A percentile compares a stretch with the other conserved stretches of the same genome.
phyloP scores from a whole-genome alignment of 768 basidiomycete species.

The Tulasnella sp. region DNA sequence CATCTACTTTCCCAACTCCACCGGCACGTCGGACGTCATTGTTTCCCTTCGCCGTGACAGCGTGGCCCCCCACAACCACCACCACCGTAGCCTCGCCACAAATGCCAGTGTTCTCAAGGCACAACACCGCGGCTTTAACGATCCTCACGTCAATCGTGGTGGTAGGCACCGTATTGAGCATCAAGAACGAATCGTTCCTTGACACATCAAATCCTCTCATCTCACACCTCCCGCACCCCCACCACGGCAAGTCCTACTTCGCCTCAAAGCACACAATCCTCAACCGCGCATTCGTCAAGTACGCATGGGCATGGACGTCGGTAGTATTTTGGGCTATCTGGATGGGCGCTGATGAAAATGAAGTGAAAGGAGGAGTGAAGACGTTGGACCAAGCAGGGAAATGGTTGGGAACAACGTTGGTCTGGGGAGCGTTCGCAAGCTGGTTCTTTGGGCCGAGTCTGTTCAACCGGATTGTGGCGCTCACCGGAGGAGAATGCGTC shows the following conservation, averaged over 20 bases:
- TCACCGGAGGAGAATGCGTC: slow-evolving; percentile 73
- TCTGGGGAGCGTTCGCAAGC: slow-evolving; percentile 67
- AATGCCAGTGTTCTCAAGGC: slow-evolving; percentile 14
- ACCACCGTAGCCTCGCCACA: neutral
- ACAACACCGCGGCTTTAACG: neutral
- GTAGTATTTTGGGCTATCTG: slow-evolving; percentile 52
- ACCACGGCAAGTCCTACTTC: slow-evolving; percentile 32
- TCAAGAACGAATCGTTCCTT: slow-evolving; percentile 59
- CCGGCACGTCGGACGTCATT: neutral
- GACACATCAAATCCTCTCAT: slow-evolving; percentile 76
- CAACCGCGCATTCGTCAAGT: slow-evolving; percentile 84
- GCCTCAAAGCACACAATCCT: slow-evolving; percentile 52
- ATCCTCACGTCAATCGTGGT: slow-evolving; percentile 36
- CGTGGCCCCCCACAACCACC: slow-evolving; percentile 7
- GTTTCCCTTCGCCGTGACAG: neutral
- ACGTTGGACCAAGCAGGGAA: slow-evolving; percentile 36
- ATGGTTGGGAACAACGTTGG: slow-evolving; percentile 50
- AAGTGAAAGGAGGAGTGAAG: slow-evolving; percentile 2
- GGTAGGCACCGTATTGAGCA: slow-evolving; percentile 59
- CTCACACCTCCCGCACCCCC: slow-evolving; percentile 59
- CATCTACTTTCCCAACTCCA: neutral
- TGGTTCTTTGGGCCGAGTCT: slow-evolving; percentile 89
- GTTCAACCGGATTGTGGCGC: slow-evolving; percentile 53
- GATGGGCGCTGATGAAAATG: slow-evolving; percentile 39
- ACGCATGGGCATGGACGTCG: slow-evolving; percentile 86